Evolutionary conservation across 2,329 filamentous ascomycete species (phyloP).

Genomic region (Thelonectria blattea): DNA sequence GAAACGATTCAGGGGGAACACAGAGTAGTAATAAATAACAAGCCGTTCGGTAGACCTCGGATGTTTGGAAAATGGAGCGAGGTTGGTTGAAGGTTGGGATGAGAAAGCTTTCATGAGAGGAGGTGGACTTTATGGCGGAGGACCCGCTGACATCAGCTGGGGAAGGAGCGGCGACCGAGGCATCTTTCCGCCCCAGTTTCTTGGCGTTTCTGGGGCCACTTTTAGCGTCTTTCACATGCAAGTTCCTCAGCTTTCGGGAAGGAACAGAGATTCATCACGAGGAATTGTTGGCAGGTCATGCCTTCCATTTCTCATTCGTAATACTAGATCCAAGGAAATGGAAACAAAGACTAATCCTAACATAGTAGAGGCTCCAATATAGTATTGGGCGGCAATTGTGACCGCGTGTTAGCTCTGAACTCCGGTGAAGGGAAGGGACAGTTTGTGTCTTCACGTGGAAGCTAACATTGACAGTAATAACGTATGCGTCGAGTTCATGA

Average conservation of each 20-base stretch:
- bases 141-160: slow-evolving; percentile 38
- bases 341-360: no score
- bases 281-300: neutral
- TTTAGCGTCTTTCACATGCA: slow-evolving; percentile 43
- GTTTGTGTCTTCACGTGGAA: no score
- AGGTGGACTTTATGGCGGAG: slow-evolving; percentile 16
- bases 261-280: slow-evolving; percentile 27
- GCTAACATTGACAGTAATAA: neutral
- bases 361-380: no score
- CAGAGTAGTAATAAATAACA: slow-evolving; percentile 28
- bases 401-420: no score
- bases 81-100: slow-evolving; percentile 22
- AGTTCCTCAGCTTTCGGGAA: slow-evolving; percentile 37
- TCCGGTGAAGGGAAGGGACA: neutral
- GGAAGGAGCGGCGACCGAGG: slow-evolving; percentile 39
- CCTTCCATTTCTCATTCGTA: no score
- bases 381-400: no score
- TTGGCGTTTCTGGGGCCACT: slow-evolving; percentile 24
- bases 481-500: neutral
- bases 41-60: slow-evolving; percentile 35
- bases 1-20: neutral
- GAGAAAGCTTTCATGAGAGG: slow-evolving; percentile 24
- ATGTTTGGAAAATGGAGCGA: slow-evolving; percentile 31
- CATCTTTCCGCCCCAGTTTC: slow-evolving; percentile 37
- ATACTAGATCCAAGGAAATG: no score